Evolutionary conservation across 805 yeast genomes (phyloP).

Genomic region (Allodekkera sacchari): DNA sequence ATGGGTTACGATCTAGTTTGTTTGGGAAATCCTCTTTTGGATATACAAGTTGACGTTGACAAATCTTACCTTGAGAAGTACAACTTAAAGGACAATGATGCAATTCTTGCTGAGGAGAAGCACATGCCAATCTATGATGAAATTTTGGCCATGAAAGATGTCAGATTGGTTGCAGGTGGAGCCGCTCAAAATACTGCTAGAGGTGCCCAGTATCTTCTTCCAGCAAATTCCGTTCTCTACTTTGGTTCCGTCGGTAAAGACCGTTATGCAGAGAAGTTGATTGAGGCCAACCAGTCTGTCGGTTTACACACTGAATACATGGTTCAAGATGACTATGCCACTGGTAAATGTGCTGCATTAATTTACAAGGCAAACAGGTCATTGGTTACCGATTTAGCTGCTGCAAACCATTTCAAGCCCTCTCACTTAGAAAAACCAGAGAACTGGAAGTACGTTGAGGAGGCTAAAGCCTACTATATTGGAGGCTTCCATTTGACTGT

Average conservation of each 20-base stretch:
- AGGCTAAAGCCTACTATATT: conserved; percentile 76
- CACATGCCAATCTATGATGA: conserved; percentile 85
- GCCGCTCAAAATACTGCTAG: conserved; percentile 99
- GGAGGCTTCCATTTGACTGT: conserved; percentile 99
- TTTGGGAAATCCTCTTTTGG: conserved; percentile 85
- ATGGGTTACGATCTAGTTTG: conserved; percentile 70
- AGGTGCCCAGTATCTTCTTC: conserved; percentile 92
- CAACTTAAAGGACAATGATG: conserved; percentile 83
- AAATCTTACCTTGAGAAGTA: conserved; percentile 69
- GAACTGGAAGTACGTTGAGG: conserved; percentile 81
- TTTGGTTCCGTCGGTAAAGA: conserved; percentile 97
- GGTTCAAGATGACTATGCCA: conserved; percentile 66
- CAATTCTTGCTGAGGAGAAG: conserved; percentile 74
- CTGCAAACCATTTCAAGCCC: conserved; percentile 94
- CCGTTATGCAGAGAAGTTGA: conserved; percentile 70
- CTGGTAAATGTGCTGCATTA: conserved; percentile 98
- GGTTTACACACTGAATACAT: conserved; percentile 85
- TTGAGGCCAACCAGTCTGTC: conserved; percentile 75
- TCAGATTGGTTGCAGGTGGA: conserved; percentile 89
- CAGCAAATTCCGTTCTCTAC: conserved; percentile 75
- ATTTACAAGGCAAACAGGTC: conserved; percentile 82
- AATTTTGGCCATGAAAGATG: conserved; percentile 49
- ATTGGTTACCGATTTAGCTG: conserved; percentile 90
- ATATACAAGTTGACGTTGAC: conserved; percentile 71
- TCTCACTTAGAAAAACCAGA: conserved; percentile 80